Evolutionary conservation across 768 basidiomycete genomes (phyloP).

Genomic region (Lentinula boryana): DNA sequence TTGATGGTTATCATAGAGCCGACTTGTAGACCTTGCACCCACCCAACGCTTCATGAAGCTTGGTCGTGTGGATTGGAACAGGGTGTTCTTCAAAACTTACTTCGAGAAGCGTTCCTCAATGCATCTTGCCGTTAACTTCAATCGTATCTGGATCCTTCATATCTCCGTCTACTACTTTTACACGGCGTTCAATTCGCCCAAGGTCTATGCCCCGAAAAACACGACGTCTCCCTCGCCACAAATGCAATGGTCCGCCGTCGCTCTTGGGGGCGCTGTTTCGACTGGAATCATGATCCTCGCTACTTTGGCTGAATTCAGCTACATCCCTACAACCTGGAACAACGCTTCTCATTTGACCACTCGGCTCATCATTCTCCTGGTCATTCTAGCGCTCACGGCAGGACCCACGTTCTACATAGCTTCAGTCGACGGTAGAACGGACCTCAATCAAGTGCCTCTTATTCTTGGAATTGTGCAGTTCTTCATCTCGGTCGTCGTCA

Average conservation of each 20-base stretch:
- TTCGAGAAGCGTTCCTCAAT: conserved; percentile 91
- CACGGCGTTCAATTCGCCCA: conserved; percentile 95
- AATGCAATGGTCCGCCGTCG: conserved; percentile 94
- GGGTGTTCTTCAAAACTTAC: conserved; percentile 98
- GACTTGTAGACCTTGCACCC: conserved; percentile 86
- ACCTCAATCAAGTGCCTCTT: conserved; percentile 65
- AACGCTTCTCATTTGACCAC: conserved; percentile 96
- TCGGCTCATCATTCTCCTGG: conserved; percentile 84
- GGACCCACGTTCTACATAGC: conserved; percentile 95
- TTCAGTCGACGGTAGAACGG: conserved; percentile 63
- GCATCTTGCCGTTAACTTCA: conserved; percentile 98
- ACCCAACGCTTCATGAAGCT: conserved; percentile 92
- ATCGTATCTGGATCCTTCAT: conserved; percentile 97
- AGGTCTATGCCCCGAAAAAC: conserved; percentile 74
- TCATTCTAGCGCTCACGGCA: conserved; percentile 88
- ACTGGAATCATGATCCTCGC: conserved; percentile 92
- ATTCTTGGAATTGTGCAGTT: conserved; percentile 94
- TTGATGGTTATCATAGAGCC: conserved; percentile 47
- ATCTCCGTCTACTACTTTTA: conserved; percentile 94
- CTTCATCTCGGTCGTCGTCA: conserved; percentile 80
- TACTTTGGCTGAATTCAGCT: conserved; percentile 91
- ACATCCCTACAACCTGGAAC: conserved; percentile 98
- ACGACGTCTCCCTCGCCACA: conserved; percentile 67
- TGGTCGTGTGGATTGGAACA: conserved; percentile 87
- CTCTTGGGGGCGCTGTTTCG: conserved; percentile 93